A percentile compares a stretch with the other conserved stretches of the same genome.
Evolutionary conservation across 2,329 filamentous ascomycete species (phyloP).

Genomic region (Seiridium cupressi): DNA sequence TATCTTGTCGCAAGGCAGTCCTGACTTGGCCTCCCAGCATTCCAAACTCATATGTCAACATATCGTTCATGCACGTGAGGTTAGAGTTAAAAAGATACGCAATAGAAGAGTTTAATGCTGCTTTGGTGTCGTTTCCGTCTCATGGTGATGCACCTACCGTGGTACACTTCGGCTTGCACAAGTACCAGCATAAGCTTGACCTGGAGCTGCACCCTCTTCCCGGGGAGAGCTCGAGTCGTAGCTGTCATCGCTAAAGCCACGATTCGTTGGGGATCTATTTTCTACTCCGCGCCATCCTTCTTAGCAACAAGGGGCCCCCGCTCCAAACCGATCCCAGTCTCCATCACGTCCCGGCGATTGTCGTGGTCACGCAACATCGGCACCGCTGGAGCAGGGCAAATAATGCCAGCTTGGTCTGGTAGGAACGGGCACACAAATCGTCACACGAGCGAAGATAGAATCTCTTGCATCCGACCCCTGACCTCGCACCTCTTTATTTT

Average conservation of each 20-base stretch:
- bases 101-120: no score
- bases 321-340: background rate
- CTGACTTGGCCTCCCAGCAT: no score
- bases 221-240: background rate
- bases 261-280: background rate
- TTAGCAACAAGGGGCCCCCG: background rate
- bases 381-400: background rate
- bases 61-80: no score
- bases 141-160: background rate
- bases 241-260: background rate
- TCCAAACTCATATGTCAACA: no score
- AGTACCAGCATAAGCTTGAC: background rate
- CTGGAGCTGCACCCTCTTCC: background rate
- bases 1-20: no score
- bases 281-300: background rate
- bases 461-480: background rate
- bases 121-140: no score
- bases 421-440: background rate
- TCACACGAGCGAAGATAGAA: background rate
- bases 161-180: background rate
- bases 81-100: no score
- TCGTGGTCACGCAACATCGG: background rate
- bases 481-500: no score
- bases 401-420: background rate
- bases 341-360: no score